phyloP scores from a whole-genome alignment of 768 basidiomycete species.

The Termitomyces bulborhizus region DNA sequence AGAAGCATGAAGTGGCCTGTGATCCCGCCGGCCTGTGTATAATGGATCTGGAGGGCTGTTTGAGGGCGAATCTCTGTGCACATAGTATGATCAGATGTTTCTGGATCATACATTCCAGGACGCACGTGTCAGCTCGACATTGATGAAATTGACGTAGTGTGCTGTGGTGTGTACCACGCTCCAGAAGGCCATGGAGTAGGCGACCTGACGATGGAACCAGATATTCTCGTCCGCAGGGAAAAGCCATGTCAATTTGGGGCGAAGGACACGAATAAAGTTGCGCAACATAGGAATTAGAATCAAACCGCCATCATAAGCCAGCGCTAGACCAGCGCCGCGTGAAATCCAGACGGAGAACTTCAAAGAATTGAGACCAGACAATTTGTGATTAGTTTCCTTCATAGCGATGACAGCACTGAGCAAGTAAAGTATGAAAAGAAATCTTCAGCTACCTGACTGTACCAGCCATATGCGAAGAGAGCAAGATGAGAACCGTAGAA shows the following conservation, averaged over 20 bases:
- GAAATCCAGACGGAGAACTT: constrained; percentile 86
- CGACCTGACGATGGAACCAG: constrained; percentile 94
- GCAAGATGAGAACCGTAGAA: constrained; percentile 76
- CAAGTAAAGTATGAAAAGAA: background rate
- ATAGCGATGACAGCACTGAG: background rate
- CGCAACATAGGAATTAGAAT: constrained; percentile 88
- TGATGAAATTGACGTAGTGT: constrained; percentile 92
- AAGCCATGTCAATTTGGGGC: constrained; percentile 74
- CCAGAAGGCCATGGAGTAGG: constrained; percentile 93
- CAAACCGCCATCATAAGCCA: constrained; percentile 81
- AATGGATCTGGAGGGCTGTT: constrained; percentile 79
- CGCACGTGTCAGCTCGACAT: constrained; percentile 83
- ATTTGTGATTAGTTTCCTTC: constrained; percentile 52
- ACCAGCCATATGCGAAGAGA: constrained; percentile 86
- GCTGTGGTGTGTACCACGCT: constrained; percentile 89
- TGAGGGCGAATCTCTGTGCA: constrained; percentile 70
- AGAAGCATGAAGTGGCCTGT: constrained; percentile 95
- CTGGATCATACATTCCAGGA: constrained; percentile 7
- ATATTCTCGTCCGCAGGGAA: constrained; percentile 94
- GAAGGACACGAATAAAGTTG: constrained; percentile 78
- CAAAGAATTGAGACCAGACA: constrained; percentile 75
- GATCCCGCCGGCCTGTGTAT: constrained; percentile 84
- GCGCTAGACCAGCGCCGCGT: constrained; percentile 85
- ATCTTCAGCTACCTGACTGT: constrained; percentile 54
- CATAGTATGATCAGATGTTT: background rate